Evolutionary conservation across 1,284 basidiomycete species (phyloP), one percentile per base, ranked within the genome.

Genomic region (Puccinia sorghi): DNA sequence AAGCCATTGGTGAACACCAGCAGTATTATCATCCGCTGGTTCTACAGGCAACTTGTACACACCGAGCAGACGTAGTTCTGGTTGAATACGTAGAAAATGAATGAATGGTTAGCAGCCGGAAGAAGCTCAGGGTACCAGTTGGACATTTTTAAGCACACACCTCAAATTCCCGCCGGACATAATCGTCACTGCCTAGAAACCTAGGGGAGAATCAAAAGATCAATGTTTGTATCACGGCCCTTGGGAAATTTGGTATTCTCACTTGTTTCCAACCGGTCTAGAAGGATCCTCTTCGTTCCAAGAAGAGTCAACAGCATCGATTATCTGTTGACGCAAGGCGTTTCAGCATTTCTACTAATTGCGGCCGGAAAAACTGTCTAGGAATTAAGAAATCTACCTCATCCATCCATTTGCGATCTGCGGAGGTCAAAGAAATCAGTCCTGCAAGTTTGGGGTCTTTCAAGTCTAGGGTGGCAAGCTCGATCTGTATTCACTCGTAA

Each of bases 361-460:
- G 7, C 8, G 25, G 57, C 20, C 54, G 27, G 25, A 32, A 27
- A 25, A 8, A 15, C 27, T 37, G 20, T 39, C n/a, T 3, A 25
- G 43, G 41, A 9, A 48, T 17, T 20, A 46, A 61, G 20, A 48
- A 20, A 50, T 77, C 22, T 17, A 81, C 81, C 63, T 90, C 90
- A 83, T 91, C 90, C 88, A 99, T 95, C 96, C 97, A 99, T 84
- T 94, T 97, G 79, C 96, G 88, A 85, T 99, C 97, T 0, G 94
- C 93, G 0, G 96, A 87, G 0, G 96, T 98, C 80, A 99, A 86
- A 6, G 89, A 89, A 39, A 92, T 89, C 37, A 91, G 86, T 41
- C 91, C 88, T 82, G 96, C 93, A 6, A 97, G 83, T 83, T 88
- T 89, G 0, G 91, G 89, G 84, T 98, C 91, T 39, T 90, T 87